Conservation (phyloP, 768 basidiomycete species). For the Mycena capillaripes region DNA sequence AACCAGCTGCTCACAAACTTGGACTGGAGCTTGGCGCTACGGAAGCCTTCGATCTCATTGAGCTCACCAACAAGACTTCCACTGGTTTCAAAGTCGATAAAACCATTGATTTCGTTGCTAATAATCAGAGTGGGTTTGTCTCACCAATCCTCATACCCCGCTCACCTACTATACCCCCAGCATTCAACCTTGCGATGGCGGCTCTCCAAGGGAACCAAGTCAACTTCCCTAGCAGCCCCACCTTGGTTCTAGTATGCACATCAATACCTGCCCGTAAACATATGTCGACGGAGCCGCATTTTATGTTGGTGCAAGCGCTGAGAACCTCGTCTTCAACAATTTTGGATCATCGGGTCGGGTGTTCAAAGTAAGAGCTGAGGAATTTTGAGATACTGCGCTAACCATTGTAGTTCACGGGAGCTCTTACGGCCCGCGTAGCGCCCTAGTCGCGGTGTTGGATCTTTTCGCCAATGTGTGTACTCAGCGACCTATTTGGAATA, state of each 20-base stretch:
- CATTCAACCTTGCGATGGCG: conserved; percentile 19
- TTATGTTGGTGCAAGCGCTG: too few relatives aligned
- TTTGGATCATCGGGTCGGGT: background rate
- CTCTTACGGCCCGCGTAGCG: background rate
- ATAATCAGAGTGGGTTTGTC: conserved; percentile 32
- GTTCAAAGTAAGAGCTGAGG: background rate
- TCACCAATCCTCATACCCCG: too few relatives aligned
- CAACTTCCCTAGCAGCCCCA: conserved; percentile 18
- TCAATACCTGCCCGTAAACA: too few relatives aligned
- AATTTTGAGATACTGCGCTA: background rate
- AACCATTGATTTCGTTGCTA: conserved; percentile 39
- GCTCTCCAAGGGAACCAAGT: conserved; percentile 24
- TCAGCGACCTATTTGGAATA: background rate
- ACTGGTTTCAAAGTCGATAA: conserved; percentile 35
- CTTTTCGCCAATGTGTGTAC: background rate
- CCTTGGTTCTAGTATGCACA: conserved; percentile 24
- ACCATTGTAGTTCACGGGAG: background rate
- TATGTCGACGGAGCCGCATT: too few relatives aligned
- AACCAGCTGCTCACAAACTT: conserved; percentile 36
- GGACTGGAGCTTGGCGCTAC: conserved; percentile 38
- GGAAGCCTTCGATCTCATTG: conserved; percentile 34
- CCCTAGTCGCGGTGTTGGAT: background rate
- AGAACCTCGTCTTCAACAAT: background rate
- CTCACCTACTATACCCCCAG: background rate
- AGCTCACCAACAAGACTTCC: conserved; percentile 26